A percentile compares a stretch with the other conserved stretches of the same genome.
These are phyloP conservation scores for Diddensiella transvaalensis DNA, from an alignment of 805 yeast species.

Conservation along the genomic window DNA sequence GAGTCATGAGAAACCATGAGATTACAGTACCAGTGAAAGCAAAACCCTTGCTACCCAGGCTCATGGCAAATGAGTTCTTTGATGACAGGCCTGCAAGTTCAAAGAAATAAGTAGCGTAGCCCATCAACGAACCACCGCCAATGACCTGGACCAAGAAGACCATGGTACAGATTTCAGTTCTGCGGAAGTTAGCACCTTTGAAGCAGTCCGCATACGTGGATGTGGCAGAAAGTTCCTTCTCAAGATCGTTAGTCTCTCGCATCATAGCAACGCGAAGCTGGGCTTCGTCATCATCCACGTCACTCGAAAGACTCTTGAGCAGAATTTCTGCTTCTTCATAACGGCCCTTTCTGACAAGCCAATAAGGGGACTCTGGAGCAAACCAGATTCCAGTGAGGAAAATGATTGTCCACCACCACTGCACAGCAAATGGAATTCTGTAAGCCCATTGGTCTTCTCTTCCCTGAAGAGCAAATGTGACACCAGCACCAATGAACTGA, in stretches of 20 bases:
- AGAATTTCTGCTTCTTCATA: conserved; percentile 40
- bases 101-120: conserved; percentile 43
- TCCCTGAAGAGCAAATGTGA: conserved; percentile 38
- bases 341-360: conserved; percentile 45
- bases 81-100: conserved; percentile 38
- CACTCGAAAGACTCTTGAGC: conserved; percentile 4
- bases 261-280: conserved; percentile 37
- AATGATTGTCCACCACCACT: conserved; percentile 59
- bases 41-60: conserved; percentile 43
- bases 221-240: conserved; percentile 32
- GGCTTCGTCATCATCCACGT: conserved; percentile 37
- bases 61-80: conserved; percentile 37
- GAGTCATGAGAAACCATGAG: conserved; percentile 21
- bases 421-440: conserved; percentile 54
- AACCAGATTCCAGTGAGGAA: conserved; percentile 38
- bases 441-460: conserved; percentile 40
- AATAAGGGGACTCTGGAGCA: conserved; percentile 59
- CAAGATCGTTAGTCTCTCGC: conserved; percentile 42
- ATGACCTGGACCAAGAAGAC: conserved; percentile 18
- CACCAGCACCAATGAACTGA: conserved; percentile 54
- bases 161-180: conserved; percentile 45
- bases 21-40: conserved; percentile 42
- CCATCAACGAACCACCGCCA: conserved; percentile 21
- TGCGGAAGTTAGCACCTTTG: conserved; percentile 43
- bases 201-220: conserved; percentile 41